A percentile compares a stretch with the other conserved stretches of the same genome.
These are phyloP conservation scores for Boletus vinaceobasis DNA, from an alignment of 768 basidiomycete genomes.

Conservation along the genomic window DNA sequence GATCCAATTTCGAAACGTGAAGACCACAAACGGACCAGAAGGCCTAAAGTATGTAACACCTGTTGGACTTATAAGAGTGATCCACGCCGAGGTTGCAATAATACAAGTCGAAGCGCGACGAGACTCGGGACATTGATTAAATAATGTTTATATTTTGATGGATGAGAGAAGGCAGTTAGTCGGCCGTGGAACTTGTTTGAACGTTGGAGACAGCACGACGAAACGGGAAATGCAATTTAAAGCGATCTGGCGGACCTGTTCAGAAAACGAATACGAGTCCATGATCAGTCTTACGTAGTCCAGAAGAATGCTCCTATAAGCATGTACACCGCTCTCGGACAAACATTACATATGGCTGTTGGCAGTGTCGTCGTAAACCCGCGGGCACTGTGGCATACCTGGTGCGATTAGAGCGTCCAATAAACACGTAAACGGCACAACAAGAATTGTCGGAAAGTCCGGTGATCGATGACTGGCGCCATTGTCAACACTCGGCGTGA, in stretches of 20 bases:
- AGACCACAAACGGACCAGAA: not conserved
- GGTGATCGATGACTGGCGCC: not conserved
- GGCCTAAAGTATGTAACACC: not conserved
- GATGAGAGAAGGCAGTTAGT: not conserved
- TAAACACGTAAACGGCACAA: not conserved
- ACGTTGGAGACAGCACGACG: not conserved
- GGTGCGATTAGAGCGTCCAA: not conserved
- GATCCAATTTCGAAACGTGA: no score
- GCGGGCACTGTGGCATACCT: not conserved
- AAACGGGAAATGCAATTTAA: not conserved
- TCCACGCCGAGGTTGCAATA: not conserved
- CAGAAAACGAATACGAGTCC: not conserved
- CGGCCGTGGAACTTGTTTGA: not conserved
- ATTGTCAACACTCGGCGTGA: no score
- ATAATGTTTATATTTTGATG: no score
- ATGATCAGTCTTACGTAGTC: no score
- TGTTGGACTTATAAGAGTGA: not conserved
- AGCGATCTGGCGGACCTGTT: not conserved
- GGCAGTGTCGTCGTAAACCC: not conserved
- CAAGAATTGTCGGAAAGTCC: not conserved
- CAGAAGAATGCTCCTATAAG: not conserved
- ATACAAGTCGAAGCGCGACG: not conserved
- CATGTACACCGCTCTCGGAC: not conserved
- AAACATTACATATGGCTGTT: not conserved
- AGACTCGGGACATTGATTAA: not conserved